Percentiles rank a stretch among this genome's conserved stretches.
These are phyloP conservation scores for Rubroshorea leprosula DNA, from an alignment of 345 rosid genomes.

Conservation along the genomic window DNA sequence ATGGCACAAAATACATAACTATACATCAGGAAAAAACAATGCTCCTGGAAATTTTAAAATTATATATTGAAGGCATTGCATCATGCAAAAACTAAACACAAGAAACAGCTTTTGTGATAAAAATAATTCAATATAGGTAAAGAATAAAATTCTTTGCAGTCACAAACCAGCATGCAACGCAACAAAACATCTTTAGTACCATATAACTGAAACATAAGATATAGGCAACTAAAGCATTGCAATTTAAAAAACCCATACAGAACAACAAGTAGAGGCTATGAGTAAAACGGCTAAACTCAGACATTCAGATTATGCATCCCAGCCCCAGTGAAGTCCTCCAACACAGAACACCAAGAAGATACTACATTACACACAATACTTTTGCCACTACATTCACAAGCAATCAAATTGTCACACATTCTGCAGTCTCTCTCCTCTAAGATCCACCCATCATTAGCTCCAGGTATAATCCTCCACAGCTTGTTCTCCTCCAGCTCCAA, in stretches of 20 bases:
- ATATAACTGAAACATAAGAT: too few relatives aligned
- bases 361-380: not conserved
- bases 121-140: not conserved
- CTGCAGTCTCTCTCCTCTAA: conserved; percentile 14
- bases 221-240: too few relatives aligned
- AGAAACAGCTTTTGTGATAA: not conserved
- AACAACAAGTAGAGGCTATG: conserved; percentile 8
- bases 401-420: not conserved
- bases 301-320: not conserved
- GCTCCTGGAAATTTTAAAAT: too few relatives aligned
- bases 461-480: conserved; percentile 22
- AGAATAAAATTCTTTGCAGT: not conserved
- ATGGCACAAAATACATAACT: too few relatives aligned
- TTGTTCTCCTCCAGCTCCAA: conserved; percentile 31
- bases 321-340: not conserved
- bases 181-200: conserved; percentile 4
- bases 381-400: conserved; percentile 5
- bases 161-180: not conserved
- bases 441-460: conserved; percentile 25
- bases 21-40: too few relatives aligned
- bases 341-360: conserved; percentile 1
- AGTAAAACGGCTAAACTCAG: conserved; percentile 3
- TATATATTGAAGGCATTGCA: too few relatives aligned
- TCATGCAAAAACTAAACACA: not conserved
- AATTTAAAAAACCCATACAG: too few relatives aligned